Conservation (phyloP, 345 rosid genomes). For the Excoecaria cochinchinensis region DNA sequence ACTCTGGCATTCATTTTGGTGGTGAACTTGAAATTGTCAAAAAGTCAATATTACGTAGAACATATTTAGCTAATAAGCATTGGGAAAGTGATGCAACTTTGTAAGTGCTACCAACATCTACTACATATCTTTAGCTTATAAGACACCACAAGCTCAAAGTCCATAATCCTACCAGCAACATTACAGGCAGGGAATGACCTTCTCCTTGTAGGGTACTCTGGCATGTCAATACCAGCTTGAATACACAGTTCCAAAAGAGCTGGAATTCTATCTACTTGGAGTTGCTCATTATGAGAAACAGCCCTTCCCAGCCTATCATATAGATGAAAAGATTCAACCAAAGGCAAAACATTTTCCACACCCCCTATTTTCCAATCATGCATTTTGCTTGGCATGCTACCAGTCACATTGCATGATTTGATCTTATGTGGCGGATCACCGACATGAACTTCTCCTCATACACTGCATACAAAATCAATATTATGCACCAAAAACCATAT, state of each 20-base stretch:
- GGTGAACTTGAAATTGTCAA: neutral
- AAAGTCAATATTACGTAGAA: neutral
- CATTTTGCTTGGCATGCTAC: constrained; percentile 42
- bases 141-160: constrained; percentile 30
- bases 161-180: constrained; percentile 41
- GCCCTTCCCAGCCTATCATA: constrained; percentile 57
- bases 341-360: constrained; percentile 37
- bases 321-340: constrained; percentile 50
- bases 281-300: constrained; percentile 15
- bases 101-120: neutral
- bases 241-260: constrained; percentile 45
- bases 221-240: constrained; percentile 51
- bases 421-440: constrained; percentile 45
- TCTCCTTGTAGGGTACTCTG: constrained; percentile 53
- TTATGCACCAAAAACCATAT: no score
- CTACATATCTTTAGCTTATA: neutral
- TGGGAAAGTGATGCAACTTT: neutral
- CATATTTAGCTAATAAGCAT: neutral
- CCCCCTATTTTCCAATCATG: constrained; percentile 46
- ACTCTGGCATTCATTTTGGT: neutral
- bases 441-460: constrained; percentile 51
- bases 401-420: constrained; percentile 38
- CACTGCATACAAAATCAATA: constrained; percentile 27
- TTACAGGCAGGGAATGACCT: constrained; percentile 41
- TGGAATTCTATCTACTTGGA: constrained; percentile 46